phyloP scores from a whole-genome alignment of 2,329 filamentous ascomycete species.

The Coniochaeta sp. region DNA sequence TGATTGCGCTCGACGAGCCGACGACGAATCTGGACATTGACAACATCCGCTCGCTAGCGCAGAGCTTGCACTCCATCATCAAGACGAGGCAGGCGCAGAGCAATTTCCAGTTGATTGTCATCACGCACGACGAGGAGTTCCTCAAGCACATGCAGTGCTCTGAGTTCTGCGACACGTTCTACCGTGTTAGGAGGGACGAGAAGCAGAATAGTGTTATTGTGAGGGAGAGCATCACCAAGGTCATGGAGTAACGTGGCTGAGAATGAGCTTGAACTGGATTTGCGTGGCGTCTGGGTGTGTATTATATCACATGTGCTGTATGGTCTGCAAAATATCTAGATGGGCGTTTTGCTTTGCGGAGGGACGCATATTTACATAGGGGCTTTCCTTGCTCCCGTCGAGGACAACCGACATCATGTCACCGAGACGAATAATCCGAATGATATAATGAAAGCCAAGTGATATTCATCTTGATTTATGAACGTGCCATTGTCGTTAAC shows the following conservation, averaged over 20 bases:
- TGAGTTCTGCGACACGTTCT: conserved; percentile 91
- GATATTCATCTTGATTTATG: background rate
- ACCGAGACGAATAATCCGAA: background rate
- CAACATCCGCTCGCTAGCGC: conserved; percentile 85
- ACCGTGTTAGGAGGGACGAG: conserved; percentile 73
- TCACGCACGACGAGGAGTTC: conserved; percentile 98
- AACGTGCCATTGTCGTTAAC: background rate
- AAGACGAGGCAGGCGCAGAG: conserved; percentile 71
- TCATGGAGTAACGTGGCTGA: conserved; percentile 23
- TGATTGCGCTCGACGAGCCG: conserved; percentile 94
- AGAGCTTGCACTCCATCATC: conserved; percentile 83
- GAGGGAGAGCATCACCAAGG: conserved; percentile 51
- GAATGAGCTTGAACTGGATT: background rate
- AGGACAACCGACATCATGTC: background rate
- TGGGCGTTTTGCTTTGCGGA: background rate
- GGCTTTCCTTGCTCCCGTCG: background rate
- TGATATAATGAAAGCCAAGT: background rate
- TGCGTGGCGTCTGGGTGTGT: background rate
- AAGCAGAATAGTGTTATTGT: conserved; percentile 84
- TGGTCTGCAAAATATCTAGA: background rate
- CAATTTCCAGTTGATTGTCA: conserved; percentile 97
- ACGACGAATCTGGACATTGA: conserved; percentile 94
- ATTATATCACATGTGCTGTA: background rate
- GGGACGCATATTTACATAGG: background rate
- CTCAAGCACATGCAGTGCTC: conserved; percentile 86